Evolutionary conservation across 2,329 filamentous ascomycete species (phyloP).

Genomic region (Diaporthe nobilis): DNA sequence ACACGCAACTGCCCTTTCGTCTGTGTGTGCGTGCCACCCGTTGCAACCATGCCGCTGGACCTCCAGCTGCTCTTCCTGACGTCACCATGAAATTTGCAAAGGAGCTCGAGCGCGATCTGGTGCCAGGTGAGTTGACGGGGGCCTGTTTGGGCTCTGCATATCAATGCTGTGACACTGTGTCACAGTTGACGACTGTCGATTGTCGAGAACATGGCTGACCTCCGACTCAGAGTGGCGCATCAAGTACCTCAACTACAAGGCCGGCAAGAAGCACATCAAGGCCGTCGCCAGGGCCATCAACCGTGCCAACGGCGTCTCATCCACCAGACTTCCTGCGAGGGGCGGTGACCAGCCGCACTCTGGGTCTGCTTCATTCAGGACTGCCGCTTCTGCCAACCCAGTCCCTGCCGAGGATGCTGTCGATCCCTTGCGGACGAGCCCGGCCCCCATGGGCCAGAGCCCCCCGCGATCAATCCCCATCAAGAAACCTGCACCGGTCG

Average conservation of each 20-base stretch:
- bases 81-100: conserved; percentile 76
- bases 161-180: background rate
- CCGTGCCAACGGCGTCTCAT: conserved; percentile 69
- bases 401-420: conserved; percentile 7
- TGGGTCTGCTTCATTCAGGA: conserved; percentile 46
- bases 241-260: conserved; percentile 97
- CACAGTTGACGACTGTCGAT: background rate
- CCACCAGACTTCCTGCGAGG: conserved; percentile 48
- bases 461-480: conserved; percentile 44
- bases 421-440: conserved; percentile 47
- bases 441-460: conserved; percentile 46
- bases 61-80: conserved; percentile 44
- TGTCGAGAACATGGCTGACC: conserved; percentile 16
- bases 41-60: conserved; percentile 12
- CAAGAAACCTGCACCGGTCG: conserved; percentile 33
- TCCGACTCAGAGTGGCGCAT: conserved; percentile 83
- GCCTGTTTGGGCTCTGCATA: background rate
- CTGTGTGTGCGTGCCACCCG: conserved; percentile 15
- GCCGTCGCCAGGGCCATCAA: conserved; percentile 80
- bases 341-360: conserved; percentile 51
- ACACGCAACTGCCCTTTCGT: conserved; percentile 16
- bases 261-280: conserved; percentile 95
- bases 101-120: conserved; percentile 88
- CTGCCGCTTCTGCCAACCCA: conserved; percentile 46
- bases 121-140: conserved; percentile 73